Evolutionary conservation across 2,329 filamentous ascomycete species (phyloP).

Genomic region (Colletotrichum cordylinicola): DNA sequence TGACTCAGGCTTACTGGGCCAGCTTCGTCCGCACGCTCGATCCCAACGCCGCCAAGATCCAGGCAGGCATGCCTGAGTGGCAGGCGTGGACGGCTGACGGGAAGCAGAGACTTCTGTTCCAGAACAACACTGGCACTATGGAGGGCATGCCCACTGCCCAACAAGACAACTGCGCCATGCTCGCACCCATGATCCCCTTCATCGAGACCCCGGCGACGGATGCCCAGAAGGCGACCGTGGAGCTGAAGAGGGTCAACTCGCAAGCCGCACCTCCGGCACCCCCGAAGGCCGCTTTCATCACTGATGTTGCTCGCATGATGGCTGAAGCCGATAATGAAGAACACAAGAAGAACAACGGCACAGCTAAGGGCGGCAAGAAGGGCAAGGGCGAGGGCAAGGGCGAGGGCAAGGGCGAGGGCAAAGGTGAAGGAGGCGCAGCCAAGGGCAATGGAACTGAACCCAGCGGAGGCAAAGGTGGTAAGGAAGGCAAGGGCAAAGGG

Average conservation of each 20-base stretch:
- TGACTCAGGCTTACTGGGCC: constrained; percentile 76
- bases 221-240: constrained; percentile 16
- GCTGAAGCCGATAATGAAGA: background rate
- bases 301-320: background rate
- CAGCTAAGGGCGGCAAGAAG: background rate
- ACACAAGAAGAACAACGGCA: background rate
- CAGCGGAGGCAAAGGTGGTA: background rate
- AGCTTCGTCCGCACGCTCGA: constrained; percentile 72
- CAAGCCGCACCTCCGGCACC: background rate
- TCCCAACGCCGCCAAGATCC: constrained; percentile 61
- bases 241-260: constrained; percentile 14
- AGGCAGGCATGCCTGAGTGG: constrained; percentile 56
- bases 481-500: background rate
- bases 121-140: constrained; percentile 44
- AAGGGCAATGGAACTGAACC: background rate
- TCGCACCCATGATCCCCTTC: constrained; percentile 27
- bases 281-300: background rate
- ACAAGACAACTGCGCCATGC: constrained; percentile 27
- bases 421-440: background rate
- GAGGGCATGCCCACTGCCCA: constrained; percentile 39
- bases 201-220: constrained; percentile 23
- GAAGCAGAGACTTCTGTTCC: constrained; percentile 45
- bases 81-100: constrained; percentile 38
- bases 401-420: background rate
- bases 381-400: background rate